Conservation (phyloP, 2,329 filamentous ascomycete genomes). For the Colletotrichum abscissum region DNA sequence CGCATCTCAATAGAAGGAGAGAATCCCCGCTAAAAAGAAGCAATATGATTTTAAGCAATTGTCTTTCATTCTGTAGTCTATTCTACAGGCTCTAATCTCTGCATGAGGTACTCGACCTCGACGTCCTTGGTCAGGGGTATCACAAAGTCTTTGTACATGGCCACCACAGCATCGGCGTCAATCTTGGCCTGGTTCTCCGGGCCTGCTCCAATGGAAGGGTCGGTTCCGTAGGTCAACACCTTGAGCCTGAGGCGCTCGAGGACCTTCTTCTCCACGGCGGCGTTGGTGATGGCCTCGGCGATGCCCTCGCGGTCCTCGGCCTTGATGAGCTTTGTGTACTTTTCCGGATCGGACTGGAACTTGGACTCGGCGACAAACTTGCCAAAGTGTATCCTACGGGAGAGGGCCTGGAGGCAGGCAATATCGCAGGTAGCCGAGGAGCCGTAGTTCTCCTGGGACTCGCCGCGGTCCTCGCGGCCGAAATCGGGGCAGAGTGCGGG, state of each 20-base stretch:
- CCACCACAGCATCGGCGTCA: conserved; percentile 88
- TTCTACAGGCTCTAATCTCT: conserved; percentile 71
- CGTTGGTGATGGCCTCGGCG: conserved; percentile 89
- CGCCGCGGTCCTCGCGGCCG: conserved; percentile 82
- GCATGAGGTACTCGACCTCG: conserved; percentile 98
- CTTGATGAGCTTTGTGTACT: conserved; percentile 85
- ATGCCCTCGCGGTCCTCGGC: conserved; percentile 84
- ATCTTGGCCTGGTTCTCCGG: conserved; percentile 79
- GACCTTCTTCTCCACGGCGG: conserved; percentile 88
- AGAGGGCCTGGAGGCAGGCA: conserved; percentile 87
- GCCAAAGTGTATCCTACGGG: conserved; percentile 93
- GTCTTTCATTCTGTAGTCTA: conserved; percentile 10
- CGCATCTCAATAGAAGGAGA: conserved; percentile 48
- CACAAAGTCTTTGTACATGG: conserved; percentile 91
- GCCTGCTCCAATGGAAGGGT: conserved; percentile 74
- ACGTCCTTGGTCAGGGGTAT: conserved; percentile 98
- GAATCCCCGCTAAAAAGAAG: conserved; percentile 28
- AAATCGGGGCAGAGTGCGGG: conserved; percentile 85
- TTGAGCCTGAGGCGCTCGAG: conserved; percentile 88
- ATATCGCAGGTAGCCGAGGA: conserved; percentile 93
- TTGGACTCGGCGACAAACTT: conserved; percentile 99
- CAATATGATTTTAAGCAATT: conserved; percentile 24
- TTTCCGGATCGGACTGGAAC: conserved; percentile 84
- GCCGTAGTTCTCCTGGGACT: conserved; percentile 94
- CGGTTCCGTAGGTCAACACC: conserved; percentile 92